Evolutionary conservation across 2,329 filamentous ascomycete genomes (phyloP).

Genomic region (Aspergillus persii): DNA sequence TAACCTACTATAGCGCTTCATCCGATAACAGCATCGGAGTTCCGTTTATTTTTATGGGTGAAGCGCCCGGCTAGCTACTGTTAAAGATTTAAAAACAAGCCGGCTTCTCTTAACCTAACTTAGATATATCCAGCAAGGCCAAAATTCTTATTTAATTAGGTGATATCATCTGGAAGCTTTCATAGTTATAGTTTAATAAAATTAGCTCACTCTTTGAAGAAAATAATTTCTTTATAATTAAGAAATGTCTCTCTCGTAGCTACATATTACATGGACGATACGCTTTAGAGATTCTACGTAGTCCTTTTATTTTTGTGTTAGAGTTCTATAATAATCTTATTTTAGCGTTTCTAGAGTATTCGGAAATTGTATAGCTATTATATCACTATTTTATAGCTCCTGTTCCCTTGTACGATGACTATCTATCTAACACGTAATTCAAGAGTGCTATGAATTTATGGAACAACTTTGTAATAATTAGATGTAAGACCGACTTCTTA

Average conservation of each 20-base stretch:
- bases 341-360: slow-evolving; percentile 17
- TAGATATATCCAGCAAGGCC: slow-evolving; percentile 13
- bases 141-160: slow-evolving; percentile 30
- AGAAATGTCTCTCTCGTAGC: slow-evolving; percentile 22
- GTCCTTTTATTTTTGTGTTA: slow-evolving; percentile 20
- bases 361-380: slow-evolving; percentile 13
- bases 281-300: slow-evolving; percentile 16
- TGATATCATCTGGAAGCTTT: slow-evolving; percentile 23
- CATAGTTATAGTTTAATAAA: slow-evolving; percentile 23
- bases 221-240: slow-evolving; percentile 16
- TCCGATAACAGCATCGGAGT: slow-evolving; percentile 28
- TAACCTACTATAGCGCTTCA: slow-evolving; percentile 10
- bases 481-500: slow-evolving; percentile 20
- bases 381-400: slow-evolving; percentile 20
- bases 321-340: slow-evolving; percentile 23
- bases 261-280: slow-evolving; percentile 18
- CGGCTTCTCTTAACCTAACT: slow-evolving; percentile 7
- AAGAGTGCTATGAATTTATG: slow-evolving; percentile 17
- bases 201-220: slow-evolving; percentile 31
- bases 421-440: slow-evolving; percentile 13
- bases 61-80: slow-evolving; percentile 29
- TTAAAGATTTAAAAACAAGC: slow-evolving; percentile 20
- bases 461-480: slow-evolving; percentile 25
- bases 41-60: slow-evolving; percentile 35
- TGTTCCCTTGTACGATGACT: slow-evolving; percentile 10